phyloP scores from a whole-genome alignment of 768 basidiomycete genomes.

The Suillus subluteus region DNA sequence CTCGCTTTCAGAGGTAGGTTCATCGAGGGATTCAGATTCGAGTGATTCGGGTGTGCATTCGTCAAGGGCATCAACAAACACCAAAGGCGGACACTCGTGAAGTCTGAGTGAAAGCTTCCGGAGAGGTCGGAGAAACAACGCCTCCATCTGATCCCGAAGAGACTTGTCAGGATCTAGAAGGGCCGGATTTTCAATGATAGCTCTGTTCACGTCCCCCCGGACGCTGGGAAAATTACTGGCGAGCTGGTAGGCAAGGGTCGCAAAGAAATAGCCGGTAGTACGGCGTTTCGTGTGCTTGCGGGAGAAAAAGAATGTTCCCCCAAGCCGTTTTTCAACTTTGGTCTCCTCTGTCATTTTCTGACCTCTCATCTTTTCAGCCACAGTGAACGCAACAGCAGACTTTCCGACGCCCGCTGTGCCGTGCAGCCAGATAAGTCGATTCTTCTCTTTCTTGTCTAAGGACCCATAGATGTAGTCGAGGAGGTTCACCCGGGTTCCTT shows the following conservation, averaged over 20 bases:
- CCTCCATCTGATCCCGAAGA: not conserved
- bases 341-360: not conserved
- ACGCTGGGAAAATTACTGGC: not conserved
- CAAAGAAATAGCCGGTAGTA: not conserved
- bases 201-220: not conserved
- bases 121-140: not conserved
- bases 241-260: not conserved
- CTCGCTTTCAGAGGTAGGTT: not conserved
- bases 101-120: not conserved
- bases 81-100: not conserved
- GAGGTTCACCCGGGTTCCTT: not conserved
- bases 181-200: not conserved
- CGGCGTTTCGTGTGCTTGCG: conserved; percentile 1
- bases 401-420: not conserved
- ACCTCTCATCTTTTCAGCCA: not conserved
- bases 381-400: conserved; percentile 4
- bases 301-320: not conserved
- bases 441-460: not conserved
- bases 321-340: not conserved
- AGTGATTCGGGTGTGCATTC: not conserved
- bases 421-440: not conserved
- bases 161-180: conserved; percentile 1
- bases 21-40: not conserved
- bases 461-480: not conserved
- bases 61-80: not conserved